These are phyloP conservation scores for Filobasidium uniguttulatum DNA, from an alignment of 1,284 basidiomycete genomes.

Conservation along the genomic window DNA sequence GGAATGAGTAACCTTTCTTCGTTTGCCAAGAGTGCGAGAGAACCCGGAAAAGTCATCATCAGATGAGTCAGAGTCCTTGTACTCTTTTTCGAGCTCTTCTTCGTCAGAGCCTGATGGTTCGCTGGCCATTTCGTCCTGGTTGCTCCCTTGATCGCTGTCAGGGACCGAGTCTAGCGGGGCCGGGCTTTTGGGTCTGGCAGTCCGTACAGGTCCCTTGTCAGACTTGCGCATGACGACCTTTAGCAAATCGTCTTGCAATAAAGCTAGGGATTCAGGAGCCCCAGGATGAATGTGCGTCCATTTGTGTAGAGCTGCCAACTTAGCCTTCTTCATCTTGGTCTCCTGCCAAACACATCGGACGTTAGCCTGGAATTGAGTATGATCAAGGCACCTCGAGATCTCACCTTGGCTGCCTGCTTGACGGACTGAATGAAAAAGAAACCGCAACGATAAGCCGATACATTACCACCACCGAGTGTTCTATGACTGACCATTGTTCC, in stretches of 20 bases:
- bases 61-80: slow-evolving; percentile 2
- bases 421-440: slow-evolving; percentile 17
- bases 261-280: slow-evolving; percentile 14
- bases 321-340: slow-evolving; percentile 55
- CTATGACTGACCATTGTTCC: slow-evolving; percentile 28
- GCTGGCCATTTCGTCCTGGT: too few relatives aligned
- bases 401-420: slow-evolving; percentile 41
- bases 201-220: background rate
- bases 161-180: background rate
- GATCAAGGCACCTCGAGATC: slow-evolving; percentile 18
- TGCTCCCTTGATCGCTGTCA: background rate
- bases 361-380: background rate
- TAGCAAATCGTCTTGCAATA: slow-evolving; percentile 11
- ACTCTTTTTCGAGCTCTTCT: slow-evolving; percentile 1
- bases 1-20: background rate
- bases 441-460: too few relatives aligned
- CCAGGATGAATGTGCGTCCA: slow-evolving; percentile 66
- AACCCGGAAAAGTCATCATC: background rate
- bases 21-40: background rate
- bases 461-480: too few relatives aligned
- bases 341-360: slow-evolving; percentile 41
- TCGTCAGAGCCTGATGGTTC: background rate
- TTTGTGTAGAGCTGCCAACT: slow-evolving; percentile 65
- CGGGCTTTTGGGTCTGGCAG: background rate
- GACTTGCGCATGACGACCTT: too few relatives aligned